Evolutionary conservation across 352 stramenopile genomes (phyloP).

Genomic region (Globisporangium rhizosaccharum): DNA sequence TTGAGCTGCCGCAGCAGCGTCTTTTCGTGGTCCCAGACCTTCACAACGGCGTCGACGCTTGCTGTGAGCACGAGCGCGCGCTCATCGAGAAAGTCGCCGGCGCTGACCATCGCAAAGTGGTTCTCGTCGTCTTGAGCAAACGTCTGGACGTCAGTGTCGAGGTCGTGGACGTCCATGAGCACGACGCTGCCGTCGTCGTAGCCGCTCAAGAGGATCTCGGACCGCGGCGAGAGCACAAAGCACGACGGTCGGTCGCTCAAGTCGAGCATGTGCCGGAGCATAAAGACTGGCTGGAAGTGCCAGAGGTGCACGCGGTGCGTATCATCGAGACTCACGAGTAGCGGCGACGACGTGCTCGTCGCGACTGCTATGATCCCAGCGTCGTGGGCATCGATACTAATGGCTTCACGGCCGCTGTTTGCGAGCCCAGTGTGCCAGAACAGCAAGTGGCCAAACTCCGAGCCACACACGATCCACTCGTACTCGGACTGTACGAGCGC

Average conservation of each 20-base stretch:
- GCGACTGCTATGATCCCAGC: constrained; percentile 32
- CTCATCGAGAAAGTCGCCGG: constrained; percentile 59
- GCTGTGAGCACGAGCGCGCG: constrained; percentile 45
- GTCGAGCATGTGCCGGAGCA: constrained; percentile 41
- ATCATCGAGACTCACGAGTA: constrained; percentile 54
- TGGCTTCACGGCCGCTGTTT: constrained; percentile 28
- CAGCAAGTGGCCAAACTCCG: constrained; percentile 53
- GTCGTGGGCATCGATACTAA: constrained; percentile 55
- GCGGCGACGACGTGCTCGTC: constrained; percentile 34
- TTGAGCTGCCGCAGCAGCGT: constrained; percentile 48
- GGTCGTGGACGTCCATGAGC: constrained; percentile 39
- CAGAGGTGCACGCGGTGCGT: constrained; percentile 41
- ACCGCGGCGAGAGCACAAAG: constrained; percentile 43
- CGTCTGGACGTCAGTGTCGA: constrained; percentile 24
- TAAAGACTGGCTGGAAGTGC: constrained; percentile 53
- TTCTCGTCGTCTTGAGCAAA: constrained; percentile 32
- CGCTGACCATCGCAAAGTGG: constrained; percentile 56
- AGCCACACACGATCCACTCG: constrained; percentile 65
- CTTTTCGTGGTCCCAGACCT: constrained; percentile 67
- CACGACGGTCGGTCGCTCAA: constrained; percentile 43
- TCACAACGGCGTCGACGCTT: constrained; percentile 67
- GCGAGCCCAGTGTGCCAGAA: constrained; percentile 64
- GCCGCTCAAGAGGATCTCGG: constrained; percentile 50
- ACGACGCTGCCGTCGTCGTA: constrained; percentile 60
- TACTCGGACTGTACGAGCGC: constrained; percentile 38